Evolutionary conservation across 306 rosid genomes (phyloP), one percentile per base, ranked within the genome.

Genomic region (Corylus avellana): DNA sequence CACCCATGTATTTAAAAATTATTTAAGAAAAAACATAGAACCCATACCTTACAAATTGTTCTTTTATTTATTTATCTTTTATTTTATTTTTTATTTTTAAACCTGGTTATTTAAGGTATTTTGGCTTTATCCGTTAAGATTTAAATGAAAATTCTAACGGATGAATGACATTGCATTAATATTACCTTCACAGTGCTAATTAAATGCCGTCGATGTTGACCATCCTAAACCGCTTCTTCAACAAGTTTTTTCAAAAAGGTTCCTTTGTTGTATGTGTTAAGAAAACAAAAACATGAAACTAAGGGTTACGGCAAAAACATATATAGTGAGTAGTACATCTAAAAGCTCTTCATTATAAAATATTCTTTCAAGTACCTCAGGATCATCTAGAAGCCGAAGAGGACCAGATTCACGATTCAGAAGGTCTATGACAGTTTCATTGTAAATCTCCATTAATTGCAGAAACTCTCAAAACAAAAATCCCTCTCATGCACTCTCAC

Each of bases 151-250:
- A 22, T 22, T 22, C 25, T 22, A 22, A 22, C 25, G 0, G 25
- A 22, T 22, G 25, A 22, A 22, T 22, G 25, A 22, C 0, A 22
- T 22, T 22, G 25, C 25, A 22, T 22, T 22, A 22, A 22, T 22
- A 22, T 22, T 22, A 92, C 97, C 98, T 92, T 92, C 98, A 59
- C 97, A 94, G 12, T 87, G 76, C 88, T 85, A 71, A 92, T 88
- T 75, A 94, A 83, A 46, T 91, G 94, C 81, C 85, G 90, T 55
- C 92, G 83, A 87, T 92, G 95, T 71, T 89, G 87, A 56, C 88
- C 86, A 81, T 94, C 97, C 88, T 86, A 85, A 72, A 90, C 92
- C 75, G 87, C 86, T 86, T 90, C 95, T 89, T 94, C 97, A 66
- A 86, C 87, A 53, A 84, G 68, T 70, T 88, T 88, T 64, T 86